Evolutionary conservation across 495 filamentous ascomycete species (phyloP).

Genomic region (Trichoderma reesei): DNA sequence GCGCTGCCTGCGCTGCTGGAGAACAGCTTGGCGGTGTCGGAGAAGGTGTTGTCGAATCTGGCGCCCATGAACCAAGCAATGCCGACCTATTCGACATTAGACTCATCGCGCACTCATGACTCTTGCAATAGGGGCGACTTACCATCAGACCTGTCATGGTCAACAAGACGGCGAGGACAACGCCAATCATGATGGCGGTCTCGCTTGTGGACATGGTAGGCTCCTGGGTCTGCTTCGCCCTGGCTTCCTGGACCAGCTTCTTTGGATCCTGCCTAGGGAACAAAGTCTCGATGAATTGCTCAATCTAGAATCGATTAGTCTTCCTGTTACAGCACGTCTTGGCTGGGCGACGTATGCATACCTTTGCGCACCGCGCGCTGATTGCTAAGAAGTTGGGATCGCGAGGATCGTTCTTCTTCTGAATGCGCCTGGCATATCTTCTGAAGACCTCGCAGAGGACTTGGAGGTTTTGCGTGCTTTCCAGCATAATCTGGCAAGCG

Average conservation of each 20-base stretch:
- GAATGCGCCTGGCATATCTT: constrained; percentile 66
- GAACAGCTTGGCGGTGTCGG: constrained; percentile 15
- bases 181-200: constrained; percentile 24
- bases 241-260: constrained; percentile 27
- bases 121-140: background rate
- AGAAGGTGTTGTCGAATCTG: constrained; percentile 40
- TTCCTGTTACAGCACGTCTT: background rate
- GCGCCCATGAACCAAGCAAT: constrained; percentile 59
- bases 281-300: constrained; percentile 93
- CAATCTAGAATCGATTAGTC: constrained; percentile 49
- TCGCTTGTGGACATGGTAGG: constrained; percentile 26
- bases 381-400: constrained; percentile 93
- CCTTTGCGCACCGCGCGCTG: constrained; percentile 81
- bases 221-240: constrained; percentile 18
- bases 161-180: constrained; percentile 25
- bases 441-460: constrained; percentile 73
- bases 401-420: constrained; percentile 87
- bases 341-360: constrained; percentile 28
- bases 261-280: constrained; percentile 63
- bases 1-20: constrained; percentile 5
- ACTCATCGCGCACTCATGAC: background rate
- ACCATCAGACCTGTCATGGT: constrained; percentile 38
- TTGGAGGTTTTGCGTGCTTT: constrained; percentile 81
- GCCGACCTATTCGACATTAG: constrained; percentile 42
- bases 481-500: constrained; percentile 82